These are phyloP conservation scores for Alternaria triticimaculans DNA, from an alignment of 2,329 filamentous ascomycete species.

Conservation along the genomic window DNA sequence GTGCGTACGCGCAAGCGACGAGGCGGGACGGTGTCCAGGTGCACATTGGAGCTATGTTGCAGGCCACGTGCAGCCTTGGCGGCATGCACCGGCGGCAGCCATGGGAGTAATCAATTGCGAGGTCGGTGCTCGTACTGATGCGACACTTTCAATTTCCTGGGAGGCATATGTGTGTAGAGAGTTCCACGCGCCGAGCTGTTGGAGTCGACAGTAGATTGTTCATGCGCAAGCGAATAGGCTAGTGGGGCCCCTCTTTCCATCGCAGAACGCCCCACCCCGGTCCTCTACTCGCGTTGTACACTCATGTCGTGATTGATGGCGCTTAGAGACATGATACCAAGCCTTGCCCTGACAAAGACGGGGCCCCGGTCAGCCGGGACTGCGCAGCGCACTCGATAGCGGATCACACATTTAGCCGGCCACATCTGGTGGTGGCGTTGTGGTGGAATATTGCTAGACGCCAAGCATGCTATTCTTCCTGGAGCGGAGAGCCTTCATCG, in stretches of 20 bases:
- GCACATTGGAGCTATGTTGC: background rate
- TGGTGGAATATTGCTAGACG: background rate
- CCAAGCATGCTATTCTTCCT: background rate
- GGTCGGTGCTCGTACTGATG: background rate
- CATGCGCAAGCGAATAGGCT: background rate
- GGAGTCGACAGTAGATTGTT: background rate
- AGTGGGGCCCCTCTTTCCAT: background rate
- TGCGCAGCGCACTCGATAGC: background rate
- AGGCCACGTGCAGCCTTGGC: background rate
- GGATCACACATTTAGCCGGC: background rate
- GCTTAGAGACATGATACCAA: background rate
- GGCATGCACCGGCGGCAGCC: background rate
- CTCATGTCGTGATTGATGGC: background rate
- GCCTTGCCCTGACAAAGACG: background rate
- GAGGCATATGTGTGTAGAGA: background rate
- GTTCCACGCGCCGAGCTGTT: slow-evolving; percentile 1
- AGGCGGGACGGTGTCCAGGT: background rate
- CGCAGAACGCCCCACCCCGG: background rate
- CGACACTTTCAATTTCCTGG: background rate
- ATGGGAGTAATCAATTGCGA: background rate
- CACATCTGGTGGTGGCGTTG: background rate
- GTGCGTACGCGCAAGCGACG: background rate
- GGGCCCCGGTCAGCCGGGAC: background rate
- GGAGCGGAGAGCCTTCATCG: background rate
- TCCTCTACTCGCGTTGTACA: background rate